These are phyloP conservation scores for Thraustochytrium sp. DNA, from an alignment of 352 stramenopile genomes.

Conservation along the genomic window DNA sequence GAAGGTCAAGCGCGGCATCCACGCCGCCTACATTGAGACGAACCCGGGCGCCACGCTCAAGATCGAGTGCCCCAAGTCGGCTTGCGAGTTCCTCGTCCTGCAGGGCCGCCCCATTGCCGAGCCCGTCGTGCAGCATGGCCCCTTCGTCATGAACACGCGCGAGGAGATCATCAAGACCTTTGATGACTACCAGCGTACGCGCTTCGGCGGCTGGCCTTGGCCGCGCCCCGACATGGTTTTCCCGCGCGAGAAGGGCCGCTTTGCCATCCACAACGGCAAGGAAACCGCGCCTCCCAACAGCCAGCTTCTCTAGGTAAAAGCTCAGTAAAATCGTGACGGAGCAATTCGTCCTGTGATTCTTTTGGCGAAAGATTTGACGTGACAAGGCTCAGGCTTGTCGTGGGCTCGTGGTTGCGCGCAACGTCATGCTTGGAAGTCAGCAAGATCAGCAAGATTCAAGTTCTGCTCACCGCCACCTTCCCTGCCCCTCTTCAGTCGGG, in stretches of 20 bases:
- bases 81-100: constrained; percentile 58
- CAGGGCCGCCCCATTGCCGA: constrained; percentile 63
- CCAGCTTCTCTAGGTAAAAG: not conserved
- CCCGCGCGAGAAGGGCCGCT: constrained; percentile 21
- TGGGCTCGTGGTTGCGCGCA: too few species aligned
- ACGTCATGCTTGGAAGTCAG: too few species aligned
- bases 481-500: too few species aligned
- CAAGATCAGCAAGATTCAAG: too few species aligned
- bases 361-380: too few species aligned
- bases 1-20: not conserved
- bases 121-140: constrained; percentile 68
- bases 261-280: constrained; percentile 6
- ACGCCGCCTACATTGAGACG: constrained; percentile 56
- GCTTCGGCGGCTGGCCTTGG: constrained; percentile 55
- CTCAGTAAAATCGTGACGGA: too few species aligned
- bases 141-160: constrained; percentile 74
- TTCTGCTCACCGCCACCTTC: too few species aligned
- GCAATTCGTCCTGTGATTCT: too few species aligned
- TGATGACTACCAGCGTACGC: constrained; percentile 60
- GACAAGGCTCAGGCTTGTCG: too few species aligned
- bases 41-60: constrained; percentile 52
- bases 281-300: constrained; percentile 9
- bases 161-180: constrained; percentile 68
- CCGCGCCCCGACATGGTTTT: not conserved
- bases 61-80: constrained; percentile 47